phyloP scores from a whole-genome alignment of 768 basidiomycete species.

The Russula olivacea region DNA sequence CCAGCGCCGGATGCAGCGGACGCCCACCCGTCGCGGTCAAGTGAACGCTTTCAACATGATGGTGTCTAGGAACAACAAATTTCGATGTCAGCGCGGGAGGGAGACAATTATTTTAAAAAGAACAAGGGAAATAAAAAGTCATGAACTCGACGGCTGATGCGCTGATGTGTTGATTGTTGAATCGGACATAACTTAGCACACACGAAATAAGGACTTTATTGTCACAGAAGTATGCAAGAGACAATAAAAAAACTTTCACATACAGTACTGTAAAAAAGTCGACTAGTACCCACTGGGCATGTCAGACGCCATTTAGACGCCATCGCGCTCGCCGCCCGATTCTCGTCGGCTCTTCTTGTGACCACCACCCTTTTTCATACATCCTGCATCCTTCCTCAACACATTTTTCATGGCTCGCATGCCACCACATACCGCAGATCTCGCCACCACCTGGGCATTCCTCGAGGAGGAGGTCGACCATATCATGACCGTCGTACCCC shows the following conservation, averaged over 20 bases:
- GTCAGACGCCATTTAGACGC: neutral
- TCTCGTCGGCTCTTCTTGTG: constrained; percentile 9
- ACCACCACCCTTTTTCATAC: constrained; percentile 13
- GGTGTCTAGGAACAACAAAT: constrained; percentile 43
- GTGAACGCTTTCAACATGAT: constrained; percentile 72
- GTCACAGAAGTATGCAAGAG: too few relatives aligned
- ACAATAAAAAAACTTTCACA: too few relatives aligned
- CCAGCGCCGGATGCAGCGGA: constrained; percentile 55
- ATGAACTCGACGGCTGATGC: too few relatives aligned
- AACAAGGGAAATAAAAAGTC: neutral
- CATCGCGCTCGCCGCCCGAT: neutral
- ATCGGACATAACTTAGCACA: too few relatives aligned
- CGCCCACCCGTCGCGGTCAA: constrained; percentile 41
- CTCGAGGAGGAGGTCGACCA: constrained; percentile 86
- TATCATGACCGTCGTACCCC: constrained; percentile 64
- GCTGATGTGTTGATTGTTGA: too few relatives aligned
- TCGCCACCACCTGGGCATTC: constrained; percentile 82
- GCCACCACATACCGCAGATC: constrained; percentile 61
- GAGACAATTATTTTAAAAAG: neutral
- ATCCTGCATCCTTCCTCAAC: too few relatives aligned
- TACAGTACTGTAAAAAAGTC: too few relatives aligned
- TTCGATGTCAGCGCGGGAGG: neutral
- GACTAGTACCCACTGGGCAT: too few relatives aligned
- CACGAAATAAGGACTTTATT: too few relatives aligned
- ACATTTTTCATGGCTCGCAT: constrained; percentile 39